Base-by-base conservation (phyloP, 2,329 filamentous ascomycete genomes). In the Alternaria longipes region DNA sequence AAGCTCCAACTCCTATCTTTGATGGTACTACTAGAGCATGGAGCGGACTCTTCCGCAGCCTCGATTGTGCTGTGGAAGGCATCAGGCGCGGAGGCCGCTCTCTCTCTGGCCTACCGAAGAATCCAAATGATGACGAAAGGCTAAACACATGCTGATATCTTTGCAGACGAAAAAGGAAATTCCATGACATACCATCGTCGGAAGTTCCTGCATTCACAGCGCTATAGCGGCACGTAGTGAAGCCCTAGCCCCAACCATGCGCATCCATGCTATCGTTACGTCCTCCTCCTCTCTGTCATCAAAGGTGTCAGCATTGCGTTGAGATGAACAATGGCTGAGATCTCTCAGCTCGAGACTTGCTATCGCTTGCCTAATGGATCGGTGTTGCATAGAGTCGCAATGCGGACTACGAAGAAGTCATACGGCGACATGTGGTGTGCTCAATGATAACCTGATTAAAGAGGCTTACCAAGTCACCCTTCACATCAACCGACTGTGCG, bases 1-100 rank as follows among this genome's bases (percentile, higher is more conserved):
- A 98, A 86, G 93, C 95, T 76, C 91, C 95, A 77, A 94, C 95
- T 40, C 95, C 95, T 2, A 94, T 98, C 32, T 87, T 98, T 42
- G 95, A 94, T 75, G 95, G 95, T 74, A 98, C 98, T 85, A 98
- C 97, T 74, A 94, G 94, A 74, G 93, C 96, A 58, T 98, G 94
- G 94, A 94, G 94, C 77, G 95, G 95, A 68, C 84, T 98, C 61
- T 98, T 98, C 85, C 92, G 89, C 72, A 95, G 92, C 60, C 97
- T 94, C 76, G 95, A 98, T 83, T 98, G 95, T 84, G 91, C 93
- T 24, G 91, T 97, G 62, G 98, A 98, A 85, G 94, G 94, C 57
- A 84, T 84, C 60, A 74, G 93, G 67, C 56, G 49, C 18, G 56
- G n/a, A 47, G 38, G n/a, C 26, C 36, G n/a, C 14, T 50, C 36